phyloP scores from a whole-genome alignment of 805 yeast species.

The Candida pseudofarinosa region DNA sequence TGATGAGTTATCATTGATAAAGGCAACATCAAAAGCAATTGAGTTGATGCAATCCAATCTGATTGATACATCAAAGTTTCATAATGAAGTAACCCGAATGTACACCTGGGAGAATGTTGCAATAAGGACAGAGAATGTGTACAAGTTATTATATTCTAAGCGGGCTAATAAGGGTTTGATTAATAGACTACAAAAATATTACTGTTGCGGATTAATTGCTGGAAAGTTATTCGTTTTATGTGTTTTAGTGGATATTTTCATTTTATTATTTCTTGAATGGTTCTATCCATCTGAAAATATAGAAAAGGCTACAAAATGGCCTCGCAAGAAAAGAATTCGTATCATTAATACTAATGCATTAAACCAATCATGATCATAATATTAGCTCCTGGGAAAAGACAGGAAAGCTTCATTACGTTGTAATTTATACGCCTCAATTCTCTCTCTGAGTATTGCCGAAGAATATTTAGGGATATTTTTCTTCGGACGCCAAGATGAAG shows the following conservation, averaged over 20 bases:
- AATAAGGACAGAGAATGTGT: constrained; percentile 76
- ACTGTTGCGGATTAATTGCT: constrained; percentile 76
- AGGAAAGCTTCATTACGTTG: not conserved
- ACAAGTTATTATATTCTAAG: constrained; percentile 44
- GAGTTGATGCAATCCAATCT: constrained; percentile 48
- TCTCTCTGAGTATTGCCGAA: constrained; percentile 15
- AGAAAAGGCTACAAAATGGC: constrained; percentile 84
- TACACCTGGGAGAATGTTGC: constrained; percentile 94
- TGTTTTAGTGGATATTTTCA: constrained; percentile 71
- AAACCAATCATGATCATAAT: not conserved
- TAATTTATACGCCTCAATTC: not conserved
- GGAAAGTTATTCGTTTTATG: constrained; percentile 80
- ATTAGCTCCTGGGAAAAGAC: not conserved
- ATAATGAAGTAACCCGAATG: constrained; percentile 71
- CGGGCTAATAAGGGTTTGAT: constrained; percentile 50
- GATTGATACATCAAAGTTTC: constrained; percentile 74
- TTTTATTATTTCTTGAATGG: constrained; percentile 63
- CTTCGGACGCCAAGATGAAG: constrained; percentile 11
- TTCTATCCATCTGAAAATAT: constrained; percentile 63
- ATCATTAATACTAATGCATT: not conserved
- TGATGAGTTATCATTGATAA: constrained; percentile 76
- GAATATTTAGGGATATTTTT: constrained; percentile 15
- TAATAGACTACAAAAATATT: constrained; percentile 58
- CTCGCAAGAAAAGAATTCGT: constrained; percentile 22
- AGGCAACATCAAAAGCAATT: constrained; percentile 71